Base-by-base conservation (phyloP, 441 rosid species). In the Monsonia emarginata region DNA sequence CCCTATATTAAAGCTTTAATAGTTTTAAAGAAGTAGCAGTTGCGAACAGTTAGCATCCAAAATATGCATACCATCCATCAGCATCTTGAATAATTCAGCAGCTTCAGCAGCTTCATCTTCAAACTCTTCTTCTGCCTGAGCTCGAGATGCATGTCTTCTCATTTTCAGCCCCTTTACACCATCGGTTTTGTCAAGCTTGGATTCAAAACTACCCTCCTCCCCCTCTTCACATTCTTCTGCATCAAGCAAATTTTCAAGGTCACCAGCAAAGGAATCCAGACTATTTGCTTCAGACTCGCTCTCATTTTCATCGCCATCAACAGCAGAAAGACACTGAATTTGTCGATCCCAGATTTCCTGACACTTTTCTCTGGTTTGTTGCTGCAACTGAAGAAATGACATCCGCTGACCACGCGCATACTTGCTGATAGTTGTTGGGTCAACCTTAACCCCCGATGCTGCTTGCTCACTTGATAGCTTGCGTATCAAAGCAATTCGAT, bases 391-490 rank as follows among this genome's bases (percentile, higher is more conserved):
- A 71, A 91, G 88, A 77, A 87, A 95, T 68, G 99, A 95, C 99
- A 95, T 95, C 44, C 98, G 77, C 77, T 95, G 99, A 38, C 99
- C 99, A 70, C 97, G 97, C 58, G 99, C 98, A 86, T 91, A 95
- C 76, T 90, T 91, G 79, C 91, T 79, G 64, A 91, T 89, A 50
- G 99, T 89, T 68, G 96, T 84, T 65, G 97, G 95, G 73, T 91
- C 99, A 65, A 95, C 99, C 82, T 91, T 85, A 71, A 91, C 88
- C 25, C 99, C 99, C 34, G 98, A 84, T 70, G 96, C 84, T 64
- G 99, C 97, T 84, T 95, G 97, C 80, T 91, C 99, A 77, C 99
- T 91, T 68, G 98, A 95, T 80, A 95, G 97, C 78, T 95, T 88
- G 54, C 99, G 93, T 76, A 95, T 95, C 97, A 89, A 88, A 50